A percentile compares a stretch with the other conserved stretches of the same genome.
Conservation (phyloP, 805 yeast genomes). For the Wickerhamiella galacta region DNA sequence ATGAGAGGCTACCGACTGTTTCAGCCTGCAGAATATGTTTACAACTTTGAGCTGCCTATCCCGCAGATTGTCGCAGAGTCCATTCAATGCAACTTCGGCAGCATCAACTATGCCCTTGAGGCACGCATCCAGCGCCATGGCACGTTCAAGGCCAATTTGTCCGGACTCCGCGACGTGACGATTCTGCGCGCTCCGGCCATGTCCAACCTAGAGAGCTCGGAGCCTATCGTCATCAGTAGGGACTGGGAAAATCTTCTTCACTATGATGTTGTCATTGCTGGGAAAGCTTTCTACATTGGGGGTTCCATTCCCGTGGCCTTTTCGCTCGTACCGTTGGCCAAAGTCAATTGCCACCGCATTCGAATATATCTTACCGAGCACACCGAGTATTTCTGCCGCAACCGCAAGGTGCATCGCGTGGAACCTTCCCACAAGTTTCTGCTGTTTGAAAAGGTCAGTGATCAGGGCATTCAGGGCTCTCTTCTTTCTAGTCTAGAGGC, state of each 20-base stretch:
- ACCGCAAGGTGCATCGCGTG: conserved; percentile 75
- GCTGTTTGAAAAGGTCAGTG: conserved; percentile 46
- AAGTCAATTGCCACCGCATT: conserved; percentile 71
- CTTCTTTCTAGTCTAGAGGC: conserved; percentile 16
- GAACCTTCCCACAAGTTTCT: conserved; percentile 78
- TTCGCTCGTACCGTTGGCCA: conserved; percentile 70
- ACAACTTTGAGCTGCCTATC: conserved; percentile 79
- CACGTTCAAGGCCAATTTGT: conserved; percentile 63
- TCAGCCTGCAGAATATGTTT: conserved; percentile 78
- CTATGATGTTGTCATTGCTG: conserved; percentile 81
- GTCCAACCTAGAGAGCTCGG: conserved; percentile 69
- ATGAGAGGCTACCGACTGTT: conserved; percentile 33
- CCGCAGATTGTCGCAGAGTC: conserved; percentile 75
- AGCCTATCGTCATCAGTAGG: conserved; percentile 77
- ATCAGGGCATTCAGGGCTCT: conserved; percentile 17
- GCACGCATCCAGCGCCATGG: conserved; percentile 64
- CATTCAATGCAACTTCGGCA: conserved; percentile 62
- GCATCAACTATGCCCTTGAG: conserved; percentile 51
- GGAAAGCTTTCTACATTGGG: conserved; percentile 74
- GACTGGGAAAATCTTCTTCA: conserved; percentile 89
- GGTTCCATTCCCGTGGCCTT: conserved; percentile 73
- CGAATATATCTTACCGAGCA: conserved; percentile 78
- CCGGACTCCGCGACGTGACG: conserved; percentile 44
- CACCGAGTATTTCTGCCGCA: conserved; percentile 73
- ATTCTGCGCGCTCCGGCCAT: conserved; percentile 66